Evolutionary conservation across 768 basidiomycete genomes (phyloP), one percentile per base, ranked within the genome.

Genomic region (Trametes elegans): DNA sequence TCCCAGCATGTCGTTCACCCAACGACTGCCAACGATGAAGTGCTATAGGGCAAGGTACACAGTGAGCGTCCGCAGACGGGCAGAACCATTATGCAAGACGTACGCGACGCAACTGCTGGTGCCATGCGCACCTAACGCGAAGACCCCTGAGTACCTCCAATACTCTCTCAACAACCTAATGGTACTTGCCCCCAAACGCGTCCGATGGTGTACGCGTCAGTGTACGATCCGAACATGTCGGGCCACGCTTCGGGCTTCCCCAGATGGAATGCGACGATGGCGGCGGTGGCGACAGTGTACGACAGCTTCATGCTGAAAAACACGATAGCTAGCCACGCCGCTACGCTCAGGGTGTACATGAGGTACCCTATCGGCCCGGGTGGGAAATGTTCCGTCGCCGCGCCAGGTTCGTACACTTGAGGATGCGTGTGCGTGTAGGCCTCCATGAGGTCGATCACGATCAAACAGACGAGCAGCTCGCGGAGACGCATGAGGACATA

Each of bases 241-340:
- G 75, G 74, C 76, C 77, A 79, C 27, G 70, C 68, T 19, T 62
- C 56, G 0, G 74, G 73, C n/a, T 69, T 41, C n/a, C 67, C 67
- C 4, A 55, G 31, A 3, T 44, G 54, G 3, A 62, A 29, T 7
- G 50, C 59, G 10, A 66, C 66, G 11, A 18, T 21, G 7, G 23
- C 14, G 3, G 50, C n/a, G 9, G 53, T 36, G 3, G 54, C 11
- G 1, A 35, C 8, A 26, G 35, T 9, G 31, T 61, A 39, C 0
- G 27, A 19, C 23, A 53, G 16, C 24, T 35, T 38, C 3, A 61
- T 2, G 0, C 24, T 13, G 3, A 28, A 23, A 27, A 53, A 61
- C 8, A 18, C 26, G 19, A 21, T 53, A 1, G 28, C 5, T 3
- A 45, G 43, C 27, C 28, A 45, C 9, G 31, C 21, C 11, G 44